Evolutionary conservation across 1,139 yeast genomes (phyloP).

Genomic region (Suhomyces yuchorum): DNA sequence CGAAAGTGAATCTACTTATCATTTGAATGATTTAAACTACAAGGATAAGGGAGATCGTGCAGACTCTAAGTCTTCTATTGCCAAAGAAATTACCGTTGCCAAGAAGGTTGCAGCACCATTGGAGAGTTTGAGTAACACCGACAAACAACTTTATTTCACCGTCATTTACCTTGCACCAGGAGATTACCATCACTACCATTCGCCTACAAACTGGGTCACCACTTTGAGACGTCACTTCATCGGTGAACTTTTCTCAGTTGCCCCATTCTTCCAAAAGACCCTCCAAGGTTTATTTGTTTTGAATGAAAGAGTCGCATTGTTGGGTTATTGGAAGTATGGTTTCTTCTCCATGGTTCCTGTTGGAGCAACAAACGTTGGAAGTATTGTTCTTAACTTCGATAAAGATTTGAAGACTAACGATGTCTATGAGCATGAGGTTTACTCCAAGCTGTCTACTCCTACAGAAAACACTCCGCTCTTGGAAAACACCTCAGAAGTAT

Average conservation of each 20-base stretch:
- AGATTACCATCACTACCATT: slow-evolving; percentile 95
- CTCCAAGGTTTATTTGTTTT: slow-evolving; percentile 84
- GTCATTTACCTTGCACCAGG: slow-evolving; percentile 98
- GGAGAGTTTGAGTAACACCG: slow-evolving; percentile 32
- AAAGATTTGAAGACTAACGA: slow-evolving; percentile 86
- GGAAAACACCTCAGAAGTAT: slow-evolving; percentile 14
- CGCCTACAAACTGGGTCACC: slow-evolving; percentile 96
- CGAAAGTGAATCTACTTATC: slow-evolving; percentile 36
- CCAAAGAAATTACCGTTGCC: slow-evolving; percentile 46
- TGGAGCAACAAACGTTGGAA: slow-evolving; percentile 98
- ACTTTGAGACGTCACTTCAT: slow-evolving; percentile 92
- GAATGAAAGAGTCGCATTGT: slow-evolving; percentile 91
- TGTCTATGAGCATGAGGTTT: slow-evolving; percentile 57
- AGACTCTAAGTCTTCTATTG: slow-evolving; percentile 35
- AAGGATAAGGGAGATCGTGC: slow-evolving; percentile 61
- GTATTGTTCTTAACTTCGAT: slow-evolving; percentile 89
- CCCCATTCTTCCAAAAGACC: slow-evolving; percentile 92
- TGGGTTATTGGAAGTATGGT: slow-evolving; percentile 97
- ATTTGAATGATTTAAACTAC: slow-evolving; percentile 49
- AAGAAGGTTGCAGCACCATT: slow-evolving; percentile 39
- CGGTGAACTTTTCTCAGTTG: slow-evolving; percentile 94
- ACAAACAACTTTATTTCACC: slow-evolving; percentile 75
- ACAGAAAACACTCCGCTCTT: slow-evolving; percentile 40
- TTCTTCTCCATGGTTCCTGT: slow-evolving; percentile 99
- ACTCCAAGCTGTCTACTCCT: slow-evolving; percentile 24